These are phyloP conservation scores for Chalaropsis thielavioides DNA, from an alignment of 2,329 filamentous ascomycete species.

Conservation along the genomic window DNA sequence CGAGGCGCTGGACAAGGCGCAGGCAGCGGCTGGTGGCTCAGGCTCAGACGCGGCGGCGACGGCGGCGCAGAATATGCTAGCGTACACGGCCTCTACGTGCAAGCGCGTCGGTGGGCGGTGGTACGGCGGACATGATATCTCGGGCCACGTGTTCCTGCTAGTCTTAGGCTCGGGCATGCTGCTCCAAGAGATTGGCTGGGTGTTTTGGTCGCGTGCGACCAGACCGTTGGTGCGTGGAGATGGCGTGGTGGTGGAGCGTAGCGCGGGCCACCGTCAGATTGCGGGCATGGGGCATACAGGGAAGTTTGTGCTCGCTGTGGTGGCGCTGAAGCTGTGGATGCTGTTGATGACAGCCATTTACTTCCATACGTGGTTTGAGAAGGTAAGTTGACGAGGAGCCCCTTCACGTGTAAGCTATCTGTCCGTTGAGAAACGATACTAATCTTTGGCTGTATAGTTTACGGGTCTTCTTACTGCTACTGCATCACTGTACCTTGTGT, in stretches of 20 bases:
- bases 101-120: conserved; percentile 70
- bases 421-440: too few species aligned
- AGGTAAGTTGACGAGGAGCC: conserved; percentile 39
- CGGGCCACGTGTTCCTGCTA: conserved; percentile 85
- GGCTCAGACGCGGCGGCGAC: background rate
- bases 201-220: conserved; percentile 45
- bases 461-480: conserved; percentile 39
- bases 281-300: conserved; percentile 27
- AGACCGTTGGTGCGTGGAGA: conserved; percentile 51
- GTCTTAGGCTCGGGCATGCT: conserved; percentile 72
- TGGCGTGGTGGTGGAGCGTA: conserved; percentile 44
- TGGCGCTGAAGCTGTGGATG: conserved; percentile 79
- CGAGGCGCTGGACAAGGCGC: background rate
- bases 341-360: conserved; percentile 95
- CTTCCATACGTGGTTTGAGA: conserved; percentile 98
- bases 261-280: conserved; percentile 30
- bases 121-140: conserved; percentile 92
- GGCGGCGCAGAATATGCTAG: conserved; percentile 17
- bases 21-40: background rate
- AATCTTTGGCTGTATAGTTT: conserved; percentile 26
- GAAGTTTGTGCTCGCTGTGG: conserved; percentile 47
- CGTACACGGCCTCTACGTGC: conserved; percentile 64
- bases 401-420: background rate
- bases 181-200: conserved; percentile 59
- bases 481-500: conserved; percentile 34